phyloP scores from a whole-genome alignment of 2,329 filamentous ascomycete species.

The Pezicula neosporulosa region DNA sequence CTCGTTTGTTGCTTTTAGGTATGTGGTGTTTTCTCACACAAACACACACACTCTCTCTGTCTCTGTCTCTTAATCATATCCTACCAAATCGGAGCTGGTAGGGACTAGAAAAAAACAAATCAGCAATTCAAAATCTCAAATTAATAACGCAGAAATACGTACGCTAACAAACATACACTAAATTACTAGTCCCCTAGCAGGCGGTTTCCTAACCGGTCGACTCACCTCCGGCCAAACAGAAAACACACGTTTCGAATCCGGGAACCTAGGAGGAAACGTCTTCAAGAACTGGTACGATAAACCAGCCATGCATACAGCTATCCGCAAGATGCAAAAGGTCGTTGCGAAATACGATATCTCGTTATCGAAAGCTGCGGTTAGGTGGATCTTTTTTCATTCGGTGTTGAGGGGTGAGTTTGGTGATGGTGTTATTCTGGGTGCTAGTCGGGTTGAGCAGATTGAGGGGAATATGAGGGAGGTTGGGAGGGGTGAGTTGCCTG shows the following conservation, averaged over 20 bases:
- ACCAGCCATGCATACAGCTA: conserved; percentile 27
- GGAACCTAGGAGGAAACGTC: background rate
- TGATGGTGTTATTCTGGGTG: conserved; percentile 26
- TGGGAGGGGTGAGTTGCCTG: conserved; percentile 15
- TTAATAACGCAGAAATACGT: no score
- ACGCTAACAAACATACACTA: background rate
- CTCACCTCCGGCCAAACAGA: conserved; percentile 6
- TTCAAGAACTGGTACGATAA: conserved; percentile 14
- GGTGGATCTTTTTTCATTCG: conserved; percentile 34
- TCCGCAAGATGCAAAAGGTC: conserved; percentile 35
- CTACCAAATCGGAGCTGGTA: no score
- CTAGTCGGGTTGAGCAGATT: conserved; percentile 14
- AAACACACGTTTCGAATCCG: conserved; percentile 1
- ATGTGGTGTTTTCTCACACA: background rate
- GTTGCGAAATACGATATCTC: conserved; percentile 35
- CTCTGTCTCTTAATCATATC: background rate
- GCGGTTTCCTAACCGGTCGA: conserved; percentile 37
- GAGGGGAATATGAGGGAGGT: conserved; percentile 10
- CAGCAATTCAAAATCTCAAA: no score
- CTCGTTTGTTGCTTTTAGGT: background rate
- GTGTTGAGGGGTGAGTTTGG: conserved; percentile 11
- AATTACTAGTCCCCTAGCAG: conserved; percentile 26
- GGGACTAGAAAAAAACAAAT: no score
- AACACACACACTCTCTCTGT: no score
- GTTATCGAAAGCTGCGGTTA: conserved; percentile 35